Conservation (phyloP, 345 rosid species). For the Raphanus sativus region DNA sequence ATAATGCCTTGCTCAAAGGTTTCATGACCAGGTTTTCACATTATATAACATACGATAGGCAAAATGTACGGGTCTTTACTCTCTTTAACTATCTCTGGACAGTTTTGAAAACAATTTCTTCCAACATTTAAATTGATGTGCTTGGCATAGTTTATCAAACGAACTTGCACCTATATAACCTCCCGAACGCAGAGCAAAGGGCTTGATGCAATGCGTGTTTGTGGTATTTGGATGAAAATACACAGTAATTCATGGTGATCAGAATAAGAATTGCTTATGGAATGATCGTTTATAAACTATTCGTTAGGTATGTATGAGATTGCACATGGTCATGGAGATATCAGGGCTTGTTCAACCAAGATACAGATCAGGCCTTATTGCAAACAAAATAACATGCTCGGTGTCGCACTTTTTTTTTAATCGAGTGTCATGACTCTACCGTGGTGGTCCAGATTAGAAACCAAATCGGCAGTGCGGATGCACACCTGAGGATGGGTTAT, state of each 20-base stretch:
- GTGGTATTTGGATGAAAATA: not conserved
- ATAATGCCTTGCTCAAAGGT: not conserved
- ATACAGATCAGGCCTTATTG: not conserved
- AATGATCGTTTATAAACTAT: not conserved
- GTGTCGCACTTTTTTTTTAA: not conserved
- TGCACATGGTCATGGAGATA: not conserved
- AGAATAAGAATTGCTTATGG: not conserved
- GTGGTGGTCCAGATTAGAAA: too few species aligned
- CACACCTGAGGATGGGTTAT: too few species aligned
- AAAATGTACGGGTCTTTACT: not conserved
- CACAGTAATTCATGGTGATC: not conserved
- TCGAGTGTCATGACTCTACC: too few species aligned
- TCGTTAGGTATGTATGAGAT: not conserved
- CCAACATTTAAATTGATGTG: not conserved
- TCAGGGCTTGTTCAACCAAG: not conserved
- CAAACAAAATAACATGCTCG: not conserved
- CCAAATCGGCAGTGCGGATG: too few species aligned
- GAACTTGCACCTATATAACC: not conserved
- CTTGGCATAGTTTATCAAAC: not conserved
- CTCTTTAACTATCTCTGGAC: not conserved
- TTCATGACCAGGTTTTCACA: not conserved
- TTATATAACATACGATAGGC: not conserved
- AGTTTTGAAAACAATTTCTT: not conserved
- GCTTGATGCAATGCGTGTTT: not conserved
- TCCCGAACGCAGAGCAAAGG: not conserved